Conservation (phyloP, 2,329 filamentous ascomycete species). For the Talaromyces piceae region DNA sequence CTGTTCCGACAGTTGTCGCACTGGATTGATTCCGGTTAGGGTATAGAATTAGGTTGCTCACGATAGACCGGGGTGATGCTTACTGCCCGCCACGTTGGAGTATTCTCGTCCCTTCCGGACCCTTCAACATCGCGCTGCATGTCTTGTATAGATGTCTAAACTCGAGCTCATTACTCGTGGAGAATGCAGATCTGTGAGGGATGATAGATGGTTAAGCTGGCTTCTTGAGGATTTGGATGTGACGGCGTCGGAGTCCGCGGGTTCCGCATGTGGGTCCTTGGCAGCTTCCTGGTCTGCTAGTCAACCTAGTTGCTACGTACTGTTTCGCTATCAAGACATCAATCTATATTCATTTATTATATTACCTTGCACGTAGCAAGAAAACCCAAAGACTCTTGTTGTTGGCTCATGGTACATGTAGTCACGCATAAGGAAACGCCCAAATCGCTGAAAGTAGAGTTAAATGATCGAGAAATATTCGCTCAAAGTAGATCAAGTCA, state of each 20-base stretch:
- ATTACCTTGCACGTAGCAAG: not conserved
- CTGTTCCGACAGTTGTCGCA: constrained; percentile 14
- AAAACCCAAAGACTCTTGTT: not conserved
- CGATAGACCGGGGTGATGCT: not conserved
- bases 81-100: constrained; percentile 11
- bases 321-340: not conserved
- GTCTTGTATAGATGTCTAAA: not conserved
- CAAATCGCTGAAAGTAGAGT: not conserved
- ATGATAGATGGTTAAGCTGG: not conserved
- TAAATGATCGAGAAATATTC: not conserved
- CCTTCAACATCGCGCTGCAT: constrained; percentile 6
- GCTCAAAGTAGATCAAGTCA: not conserved
- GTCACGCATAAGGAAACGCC: not conserved
- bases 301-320: not conserved
- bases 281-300: not conserved
- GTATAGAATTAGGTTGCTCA: not conserved
- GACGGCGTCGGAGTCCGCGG: constrained; percentile 7
- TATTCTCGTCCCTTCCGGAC: constrained; percentile 3
- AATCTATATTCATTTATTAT: not conserved
- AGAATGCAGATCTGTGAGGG: not conserved
- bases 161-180: not conserved
- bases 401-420: not conserved
- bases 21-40: constrained; percentile 1
- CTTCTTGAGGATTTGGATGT: not conserved
- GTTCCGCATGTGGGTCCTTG: not conserved